Percentiles rank a stretch among this genome's conserved stretches.
Conservation (phyloP, 2,329 filamentous ascomycete species). For the Alternaria triticina region DNA sequence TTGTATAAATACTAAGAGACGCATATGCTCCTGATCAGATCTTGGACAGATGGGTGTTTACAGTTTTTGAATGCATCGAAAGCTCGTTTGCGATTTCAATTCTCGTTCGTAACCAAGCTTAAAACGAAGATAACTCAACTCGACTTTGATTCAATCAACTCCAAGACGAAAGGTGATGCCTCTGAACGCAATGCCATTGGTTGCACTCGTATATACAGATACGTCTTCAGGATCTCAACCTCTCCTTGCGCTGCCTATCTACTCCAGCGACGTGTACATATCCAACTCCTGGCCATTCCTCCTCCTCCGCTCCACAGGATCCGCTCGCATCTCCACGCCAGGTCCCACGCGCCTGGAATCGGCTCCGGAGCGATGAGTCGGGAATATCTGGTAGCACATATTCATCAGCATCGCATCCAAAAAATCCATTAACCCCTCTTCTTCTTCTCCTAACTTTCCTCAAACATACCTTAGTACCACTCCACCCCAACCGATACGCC, state of each 20-base stretch:
- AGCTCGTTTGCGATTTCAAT: not conserved
- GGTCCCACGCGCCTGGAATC: conserved; percentile 72
- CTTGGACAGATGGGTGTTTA: not conserved
- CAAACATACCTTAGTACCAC: conserved; percentile 79
- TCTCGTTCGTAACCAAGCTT: not conserved
- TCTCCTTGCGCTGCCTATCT: conserved; percentile 3
- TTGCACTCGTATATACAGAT: not conserved
- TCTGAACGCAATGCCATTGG: not conserved
- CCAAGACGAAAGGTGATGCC: not conserved
- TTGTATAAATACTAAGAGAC: conserved; percentile 23
- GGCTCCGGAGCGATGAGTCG: conserved; percentile 60
- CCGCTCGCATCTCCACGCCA: conserved; percentile 79
- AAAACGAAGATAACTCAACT: not conserved
- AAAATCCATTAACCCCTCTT: too few species aligned
- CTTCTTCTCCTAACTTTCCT: not conserved
- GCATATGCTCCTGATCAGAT: conserved; percentile 13
- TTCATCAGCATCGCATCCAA: too few species aligned
- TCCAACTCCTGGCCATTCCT: conserved; percentile 63
- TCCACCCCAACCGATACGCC: conserved; percentile 92
- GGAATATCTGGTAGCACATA: conserved; percentile 58
- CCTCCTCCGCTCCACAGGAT: conserved; percentile 63
- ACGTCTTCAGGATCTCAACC: not conserved
- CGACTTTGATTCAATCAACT: not conserved
- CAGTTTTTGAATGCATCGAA: not conserved
- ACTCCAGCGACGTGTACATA: conserved; percentile 74